Percentiles rank a stretch among this genome's conserved stretches.
These are phyloP conservation scores for Annulohypoxylon bovei DNA, from an alignment of 495 filamentous ascomycete species.

Conservation along the genomic window DNA sequence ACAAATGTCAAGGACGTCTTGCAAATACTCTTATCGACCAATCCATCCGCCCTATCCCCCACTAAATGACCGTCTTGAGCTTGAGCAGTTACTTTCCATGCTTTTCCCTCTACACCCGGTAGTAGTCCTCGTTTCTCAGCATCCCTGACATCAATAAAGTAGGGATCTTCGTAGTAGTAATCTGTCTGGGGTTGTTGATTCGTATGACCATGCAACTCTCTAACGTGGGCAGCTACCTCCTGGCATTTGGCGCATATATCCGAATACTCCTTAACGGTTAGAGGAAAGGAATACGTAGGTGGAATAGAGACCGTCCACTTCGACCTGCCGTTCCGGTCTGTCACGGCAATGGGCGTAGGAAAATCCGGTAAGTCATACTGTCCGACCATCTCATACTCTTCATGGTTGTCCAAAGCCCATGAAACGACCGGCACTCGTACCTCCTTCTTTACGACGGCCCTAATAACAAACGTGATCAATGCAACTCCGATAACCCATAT, in stretches of 20 bases:
- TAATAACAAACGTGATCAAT: constrained; percentile 23
- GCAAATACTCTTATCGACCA: constrained; percentile 63
- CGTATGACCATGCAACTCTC: constrained; percentile 54
- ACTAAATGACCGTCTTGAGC: constrained; percentile 47
- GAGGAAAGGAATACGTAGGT: constrained; percentile 63
- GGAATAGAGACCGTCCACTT: constrained; percentile 81
- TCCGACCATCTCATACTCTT: constrained; percentile 62
- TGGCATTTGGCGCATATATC: constrained; percentile 68
- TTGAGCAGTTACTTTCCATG: constrained; percentile 39
- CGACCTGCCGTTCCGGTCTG: constrained; percentile 62
- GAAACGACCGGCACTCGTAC: constrained; percentile 41
- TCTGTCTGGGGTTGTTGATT: constrained; percentile 53
- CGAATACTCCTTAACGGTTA: constrained; percentile 66
- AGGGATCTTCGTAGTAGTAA: constrained; percentile 68
- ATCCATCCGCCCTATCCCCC: constrained; percentile 48
- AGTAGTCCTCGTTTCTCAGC: constrained; percentile 67
- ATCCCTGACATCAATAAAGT: constrained; percentile 74
- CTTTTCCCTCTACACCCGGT: constrained; percentile 47
- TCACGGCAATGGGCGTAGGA: constrained; percentile 68
- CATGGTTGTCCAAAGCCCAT: constrained; percentile 46
- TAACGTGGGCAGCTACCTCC: constrained; percentile 61
- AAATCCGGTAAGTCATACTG: constrained; percentile 61
- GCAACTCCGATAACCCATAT: constrained; percentile 52
- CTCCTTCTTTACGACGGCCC: constrained; percentile 43
- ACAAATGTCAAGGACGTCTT: constrained; percentile 74